Evolutionary conservation across 306 rosid genomes (phyloP), one percentile per base, ranked within the genome.

Genomic region (Elaeagnus macrophylla): DNA sequence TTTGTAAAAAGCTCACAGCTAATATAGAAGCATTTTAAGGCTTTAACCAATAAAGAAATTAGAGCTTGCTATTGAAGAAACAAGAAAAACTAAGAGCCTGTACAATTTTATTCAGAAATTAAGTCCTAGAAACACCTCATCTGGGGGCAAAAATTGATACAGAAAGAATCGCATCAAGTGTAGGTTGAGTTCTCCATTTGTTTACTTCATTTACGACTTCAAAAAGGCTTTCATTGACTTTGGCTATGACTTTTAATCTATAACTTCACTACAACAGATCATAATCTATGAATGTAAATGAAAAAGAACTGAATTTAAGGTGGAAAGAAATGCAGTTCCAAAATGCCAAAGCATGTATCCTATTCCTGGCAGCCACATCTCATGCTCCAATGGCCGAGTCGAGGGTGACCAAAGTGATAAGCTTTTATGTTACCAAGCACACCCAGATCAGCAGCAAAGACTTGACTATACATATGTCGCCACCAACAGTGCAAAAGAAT

Each of bases 121-220:
- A 20, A 72, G 45, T 54, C 61, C 66, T 62, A 62, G 67, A 60
- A 38, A 51, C 38, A 45, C 37, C 48, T 48, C 59, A 18, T 45
- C 61, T 62, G 52, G 65, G 53, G 17, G 32, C 15, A 45, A 69
- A 18, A 15, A 13, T 64, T 53, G 45, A 67, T 70, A 60, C 56
- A 61, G 51, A 64, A 60, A 11, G 52, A 67, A 63, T 78, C 59
- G 16, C 36, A 42, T 59, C 53, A 40, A 37, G 18, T 49, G 39
- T 11, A 50, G 19, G 52, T 54, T 50, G 48, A 12, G 55, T 56
- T 62, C 61, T 56, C 61, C 59, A 51, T 60, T 45, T 48, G 65
- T 72, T 66, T 53, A 67, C 18, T 60, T 71, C 69, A 67, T 80
- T 70, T 80, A 73, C 86, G 76, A 60, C 57, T 61, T 61, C 68